phyloP scores from a whole-genome alignment of 2,329 filamentous ascomycete species.

The Teratosphaeria destructans region DNA sequence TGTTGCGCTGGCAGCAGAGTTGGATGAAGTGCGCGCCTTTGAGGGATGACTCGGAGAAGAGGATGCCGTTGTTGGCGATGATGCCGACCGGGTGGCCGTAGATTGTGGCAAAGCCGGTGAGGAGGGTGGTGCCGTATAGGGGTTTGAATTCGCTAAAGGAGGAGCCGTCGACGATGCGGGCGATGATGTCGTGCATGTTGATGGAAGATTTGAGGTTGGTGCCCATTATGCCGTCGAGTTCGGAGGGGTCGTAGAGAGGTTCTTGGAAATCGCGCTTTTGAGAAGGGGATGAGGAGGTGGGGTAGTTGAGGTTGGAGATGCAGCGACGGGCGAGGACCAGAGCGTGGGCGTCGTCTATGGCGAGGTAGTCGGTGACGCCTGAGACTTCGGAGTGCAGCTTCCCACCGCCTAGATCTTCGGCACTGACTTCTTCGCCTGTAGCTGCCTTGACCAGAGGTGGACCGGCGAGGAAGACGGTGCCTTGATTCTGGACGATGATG shows the following conservation, averaged over 20 bases:
- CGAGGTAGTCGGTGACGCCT: constrained; percentile 89
- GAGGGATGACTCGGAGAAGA: constrained; percentile 78
- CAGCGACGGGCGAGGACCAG: constrained; percentile 74
- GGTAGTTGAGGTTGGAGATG: constrained; percentile 84
- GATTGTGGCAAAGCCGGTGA: constrained; percentile 78
- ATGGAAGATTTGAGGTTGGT: constrained; percentile 82
- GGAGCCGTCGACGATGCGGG: constrained; percentile 82
- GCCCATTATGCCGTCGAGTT: constrained; percentile 79
- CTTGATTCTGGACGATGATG: constrained; percentile 90
- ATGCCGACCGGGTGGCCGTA: constrained; percentile 88
- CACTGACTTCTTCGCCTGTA: constrained; percentile 82
- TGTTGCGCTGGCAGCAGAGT: constrained; percentile 78
- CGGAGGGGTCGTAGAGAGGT: constrained; percentile 67
- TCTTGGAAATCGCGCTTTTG: constrained; percentile 47
- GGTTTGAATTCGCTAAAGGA: constrained; percentile 92
- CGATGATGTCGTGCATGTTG: constrained; percentile 80
- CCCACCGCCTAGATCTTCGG: constrained; percentile 84
- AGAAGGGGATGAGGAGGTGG: constrained; percentile 36
- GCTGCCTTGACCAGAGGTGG: constrained; percentile 92
- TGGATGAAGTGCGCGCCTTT: constrained; percentile 98
- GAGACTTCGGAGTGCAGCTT: constrained; percentile 82
- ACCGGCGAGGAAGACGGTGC: constrained; percentile 94
- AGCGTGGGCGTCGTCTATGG: constrained; percentile 87
- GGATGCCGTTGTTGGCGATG: constrained; percentile 89
- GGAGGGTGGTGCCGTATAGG: constrained; percentile 76